Evolutionary conservation across 306 rosid genomes (phyloP).

Genomic region (Benincasa hispida): DNA sequence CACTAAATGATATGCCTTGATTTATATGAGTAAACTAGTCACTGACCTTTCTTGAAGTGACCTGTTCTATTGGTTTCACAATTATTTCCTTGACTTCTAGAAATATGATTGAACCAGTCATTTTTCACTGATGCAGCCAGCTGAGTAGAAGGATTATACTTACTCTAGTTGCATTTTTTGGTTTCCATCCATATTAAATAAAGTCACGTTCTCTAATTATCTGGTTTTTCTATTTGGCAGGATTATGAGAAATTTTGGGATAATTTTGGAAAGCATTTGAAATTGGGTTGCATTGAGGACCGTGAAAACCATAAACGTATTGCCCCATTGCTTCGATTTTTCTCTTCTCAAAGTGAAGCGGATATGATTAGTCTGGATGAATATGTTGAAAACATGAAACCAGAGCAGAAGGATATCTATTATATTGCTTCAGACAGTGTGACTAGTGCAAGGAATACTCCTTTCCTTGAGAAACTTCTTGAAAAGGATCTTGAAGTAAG

Average conservation of each 20-base stretch:
- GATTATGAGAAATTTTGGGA: slow-evolving; percentile 94
- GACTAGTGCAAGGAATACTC: slow-evolving; percentile 80
- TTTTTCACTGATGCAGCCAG: background rate
- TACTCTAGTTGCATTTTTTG: background rate
- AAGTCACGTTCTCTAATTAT: background rate
- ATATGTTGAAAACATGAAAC: slow-evolving; percentile 91
- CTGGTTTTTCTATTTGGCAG: slow-evolving; percentile 27
- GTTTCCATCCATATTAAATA: background rate
- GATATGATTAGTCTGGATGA: slow-evolving; percentile 81
- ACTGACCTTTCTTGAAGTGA: too few relatives aligned
- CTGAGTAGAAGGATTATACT: background rate
- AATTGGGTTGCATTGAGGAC: slow-evolving; percentile 97
- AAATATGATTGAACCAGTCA: background rate
- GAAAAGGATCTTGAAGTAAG: slow-evolving; percentile 82
- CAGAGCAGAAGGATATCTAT: slow-evolving; percentile 91
- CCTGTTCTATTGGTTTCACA: too few relatives aligned
- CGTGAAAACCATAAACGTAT: slow-evolving; percentile 92
- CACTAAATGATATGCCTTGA: background rate
- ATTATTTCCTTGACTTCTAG: background rate
- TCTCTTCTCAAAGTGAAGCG: slow-evolving; percentile 83
- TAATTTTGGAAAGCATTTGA: slow-evolving; percentile 82
- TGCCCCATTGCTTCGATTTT: slow-evolving; percentile 90
- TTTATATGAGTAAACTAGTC: too few relatives aligned
- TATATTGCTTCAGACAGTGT: slow-evolving; percentile 89
- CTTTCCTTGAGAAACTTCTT: slow-evolving; percentile 77